A percentile compares a stretch with the other conserved stretches of the same genome.
Evolutionary conservation across 768 basidiomycete species (phyloP).

Genomic region (Lactarius deliciosus): DNA sequence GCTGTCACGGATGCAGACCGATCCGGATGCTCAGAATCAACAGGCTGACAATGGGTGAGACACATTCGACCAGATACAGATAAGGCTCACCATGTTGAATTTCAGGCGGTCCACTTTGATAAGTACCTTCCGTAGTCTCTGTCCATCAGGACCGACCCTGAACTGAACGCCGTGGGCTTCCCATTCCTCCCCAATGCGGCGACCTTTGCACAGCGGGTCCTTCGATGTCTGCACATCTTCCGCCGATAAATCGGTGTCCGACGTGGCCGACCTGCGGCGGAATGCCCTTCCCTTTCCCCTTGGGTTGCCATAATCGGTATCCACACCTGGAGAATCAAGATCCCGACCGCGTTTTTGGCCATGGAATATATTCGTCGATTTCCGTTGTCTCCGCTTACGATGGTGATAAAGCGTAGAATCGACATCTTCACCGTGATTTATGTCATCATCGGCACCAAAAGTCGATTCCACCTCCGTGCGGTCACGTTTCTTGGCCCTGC

Average conservation of each 20-base stretch:
- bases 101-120: conserved; percentile 70
- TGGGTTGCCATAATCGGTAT: conserved; percentile 42
- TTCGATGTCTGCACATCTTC: conserved; percentile 49
- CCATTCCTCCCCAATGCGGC: conserved; percentile 75
- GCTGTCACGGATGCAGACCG: conserved; percentile 65
- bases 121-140: conserved; percentile 64
- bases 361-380: conserved; percentile 47
- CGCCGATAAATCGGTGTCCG: conserved; percentile 47
- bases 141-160: conserved; percentile 70
- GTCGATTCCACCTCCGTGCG: conserved; percentile 70
- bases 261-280: conserved; percentile 56
- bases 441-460: conserved; percentile 63
- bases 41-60: conserved; percentile 49
- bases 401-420: conserved; percentile 46
- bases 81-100: conserved; percentile 66
- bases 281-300: conserved; percentile 37
- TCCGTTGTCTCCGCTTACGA: conserved; percentile 56
- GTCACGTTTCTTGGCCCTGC: conserved; percentile 72
- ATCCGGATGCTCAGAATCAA: conserved; percentile 78
- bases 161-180: conserved; percentile 65
- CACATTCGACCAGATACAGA: conserved; percentile 2
- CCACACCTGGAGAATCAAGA: conserved; percentile 38
- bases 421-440: conserved; percentile 36
- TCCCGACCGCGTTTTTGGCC: conserved; percentile 72
- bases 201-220: conserved; percentile 53